Percentiles rank a stretch among this genome's conserved stretches.
phyloP scores from a whole-genome alignment of 2,329 filamentous ascomycete species.

The Claviceps sp. region DNA sequence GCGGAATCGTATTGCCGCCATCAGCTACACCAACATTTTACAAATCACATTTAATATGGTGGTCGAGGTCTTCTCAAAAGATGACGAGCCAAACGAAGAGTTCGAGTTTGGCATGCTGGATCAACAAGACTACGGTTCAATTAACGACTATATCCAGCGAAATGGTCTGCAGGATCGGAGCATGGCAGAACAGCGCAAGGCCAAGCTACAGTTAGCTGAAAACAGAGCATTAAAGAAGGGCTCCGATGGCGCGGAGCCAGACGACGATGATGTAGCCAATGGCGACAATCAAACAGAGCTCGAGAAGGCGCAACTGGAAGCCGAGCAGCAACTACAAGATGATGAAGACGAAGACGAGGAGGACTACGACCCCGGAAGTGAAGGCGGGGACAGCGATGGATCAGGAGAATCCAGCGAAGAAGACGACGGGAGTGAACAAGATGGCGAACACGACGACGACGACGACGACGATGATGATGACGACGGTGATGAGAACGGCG shows the following conservation, averaged over 20 bases:
- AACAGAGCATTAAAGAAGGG: constrained; percentile 37
- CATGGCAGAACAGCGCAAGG: constrained; percentile 54
- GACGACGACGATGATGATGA: constrained; percentile 25
- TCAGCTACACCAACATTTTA: constrained; percentile 55
- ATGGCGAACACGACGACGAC: constrained; percentile 27
- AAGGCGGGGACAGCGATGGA: constrained; percentile 42
- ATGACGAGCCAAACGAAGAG: constrained; percentile 40
- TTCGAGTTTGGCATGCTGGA: constrained; percentile 58
- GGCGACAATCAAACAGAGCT: constrained; percentile 31
- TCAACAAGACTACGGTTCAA: constrained; percentile 51
- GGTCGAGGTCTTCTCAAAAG: constrained; percentile 41
- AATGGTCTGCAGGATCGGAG: constrained; percentile 52
- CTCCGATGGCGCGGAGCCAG: constrained; percentile 25
- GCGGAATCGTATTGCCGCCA: constrained; percentile 43
- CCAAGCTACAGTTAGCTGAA: constrained; percentile 47
- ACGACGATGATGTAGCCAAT: constrained; percentile 11
- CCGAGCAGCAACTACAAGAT: constrained; percentile 40
- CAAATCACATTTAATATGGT: constrained; percentile 57
- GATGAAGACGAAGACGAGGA: constrained; percentile 53
- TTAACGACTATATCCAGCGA: constrained; percentile 49
- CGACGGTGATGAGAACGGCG: constrained; percentile 19
- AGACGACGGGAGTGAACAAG: constrained; percentile 39
- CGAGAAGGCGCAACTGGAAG: constrained; percentile 34
- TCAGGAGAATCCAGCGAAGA: constrained; percentile 37
- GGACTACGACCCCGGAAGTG: constrained; percentile 51